These are phyloP conservation scores for Bipolaris bicolor DNA, from an alignment of 2,329 filamentous ascomycete genomes.

Conservation along the genomic window DNA sequence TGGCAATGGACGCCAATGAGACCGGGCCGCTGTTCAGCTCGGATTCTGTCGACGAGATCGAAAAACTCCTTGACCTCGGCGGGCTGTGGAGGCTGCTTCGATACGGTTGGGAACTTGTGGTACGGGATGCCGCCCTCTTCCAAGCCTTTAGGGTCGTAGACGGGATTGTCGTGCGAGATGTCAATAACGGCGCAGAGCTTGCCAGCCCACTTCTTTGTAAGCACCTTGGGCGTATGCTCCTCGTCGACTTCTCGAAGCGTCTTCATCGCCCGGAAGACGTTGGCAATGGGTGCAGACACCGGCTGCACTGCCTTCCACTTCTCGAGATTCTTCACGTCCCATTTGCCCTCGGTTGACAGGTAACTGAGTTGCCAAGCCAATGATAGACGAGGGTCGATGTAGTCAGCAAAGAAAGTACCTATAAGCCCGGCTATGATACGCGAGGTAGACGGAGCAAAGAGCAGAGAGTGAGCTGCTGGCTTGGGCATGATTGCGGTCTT, in stretches of 20 bases:
- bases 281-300: constrained; percentile 78
- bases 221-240: constrained; percentile 74
- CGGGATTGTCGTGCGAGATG: constrained; percentile 87
- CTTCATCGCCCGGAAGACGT: constrained; percentile 87
- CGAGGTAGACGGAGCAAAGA: constrained; percentile 78
- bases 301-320: constrained; percentile 86
- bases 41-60: constrained; percentile 59
- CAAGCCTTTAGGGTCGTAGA: constrained; percentile 74
- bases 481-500: constrained; percentile 73
- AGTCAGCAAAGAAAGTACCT: constrained; percentile 76
- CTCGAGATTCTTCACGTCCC: constrained; percentile 94
- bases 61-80: constrained; percentile 68
- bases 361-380: constrained; percentile 91
- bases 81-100: constrained; percentile 78
- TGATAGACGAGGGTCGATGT: constrained; percentile 78
- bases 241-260: constrained; percentile 90
- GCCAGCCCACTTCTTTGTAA: constrained; percentile 70
- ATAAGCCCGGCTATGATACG: constrained; percentile 81
- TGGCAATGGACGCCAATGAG: constrained; percentile 89
- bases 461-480: constrained; percentile 81
- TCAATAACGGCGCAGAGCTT: constrained; percentile 81
- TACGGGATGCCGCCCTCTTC: constrained; percentile 55
- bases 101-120: constrained; percentile 89
- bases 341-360: constrained; percentile 88
- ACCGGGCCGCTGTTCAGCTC: constrained; percentile 35